Percentiles rank a stretch among this genome's conserved stretches.
Evolutionary conservation across 192 early-diverging fungal species (phyloP).

Genomic region (Chytriomyces sp.): DNA sequence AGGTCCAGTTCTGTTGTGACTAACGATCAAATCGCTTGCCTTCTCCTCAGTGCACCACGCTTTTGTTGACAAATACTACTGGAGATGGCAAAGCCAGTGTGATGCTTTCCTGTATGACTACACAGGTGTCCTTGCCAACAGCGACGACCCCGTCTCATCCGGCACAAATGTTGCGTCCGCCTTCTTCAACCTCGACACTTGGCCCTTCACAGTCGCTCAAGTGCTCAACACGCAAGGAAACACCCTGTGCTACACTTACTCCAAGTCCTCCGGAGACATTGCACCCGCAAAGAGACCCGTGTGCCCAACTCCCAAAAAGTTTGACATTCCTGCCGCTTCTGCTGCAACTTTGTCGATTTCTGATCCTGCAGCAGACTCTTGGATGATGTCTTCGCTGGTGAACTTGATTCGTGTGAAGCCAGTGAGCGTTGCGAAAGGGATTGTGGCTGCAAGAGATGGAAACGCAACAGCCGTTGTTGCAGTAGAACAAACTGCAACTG

Average conservation of each 20-base stretch:
- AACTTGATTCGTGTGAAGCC: no score
- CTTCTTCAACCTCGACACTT: slow-evolving; percentile 4
- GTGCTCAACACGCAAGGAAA: slow-evolving; percentile 21
- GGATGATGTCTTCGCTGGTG: no score
- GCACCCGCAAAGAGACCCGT: not conserved
- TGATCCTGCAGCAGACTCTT: not conserved
- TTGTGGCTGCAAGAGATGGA: not conserved
- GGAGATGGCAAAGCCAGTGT: slow-evolving; percentile 24
- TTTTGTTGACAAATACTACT: slow-evolving; percentile 31
- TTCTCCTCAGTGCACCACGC: slow-evolving; percentile 14
- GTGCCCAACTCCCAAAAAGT: not conserved
- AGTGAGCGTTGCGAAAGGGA: not conserved
- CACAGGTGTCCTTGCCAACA: slow-evolving; percentile 2
- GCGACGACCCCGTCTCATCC: slow-evolving; percentile 12
- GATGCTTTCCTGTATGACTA: slow-evolving; percentile 1
- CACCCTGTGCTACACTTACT: slow-evolving; percentile 31
- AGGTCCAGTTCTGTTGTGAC: not conserved
- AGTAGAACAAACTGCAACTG: not conserved
- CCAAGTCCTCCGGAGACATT: slow-evolving; percentile 18
- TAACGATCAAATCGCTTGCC: not conserved
- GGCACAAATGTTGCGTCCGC: slow-evolving; percentile 2
- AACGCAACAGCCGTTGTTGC: not conserved
- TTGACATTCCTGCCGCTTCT: not conserved
- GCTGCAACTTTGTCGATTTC: not conserved
- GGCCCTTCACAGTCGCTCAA: slow-evolving; percentile 16